Base-by-base conservation (phyloP, 2,329 filamentous ascomycete genomes). In the Chrysoporthe puriensis region DNA sequence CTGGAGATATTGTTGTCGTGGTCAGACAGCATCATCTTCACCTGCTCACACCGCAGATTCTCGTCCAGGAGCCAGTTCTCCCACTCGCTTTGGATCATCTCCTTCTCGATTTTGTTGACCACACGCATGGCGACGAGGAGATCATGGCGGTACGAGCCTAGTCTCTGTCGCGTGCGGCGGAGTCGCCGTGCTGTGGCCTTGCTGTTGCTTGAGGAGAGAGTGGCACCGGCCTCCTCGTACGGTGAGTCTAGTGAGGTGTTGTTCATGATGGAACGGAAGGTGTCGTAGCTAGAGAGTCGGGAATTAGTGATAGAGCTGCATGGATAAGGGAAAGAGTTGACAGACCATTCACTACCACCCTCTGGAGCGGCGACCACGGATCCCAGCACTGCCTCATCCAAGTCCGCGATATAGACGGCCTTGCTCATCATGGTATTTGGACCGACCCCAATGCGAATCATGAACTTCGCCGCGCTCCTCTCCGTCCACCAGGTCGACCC, bases 51-150 rank as follows among this genome's bases (percentile, higher is more conserved):
- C 61, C 92, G 87, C 44, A 84, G 79, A 71, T 89, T 90, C 80
- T 99, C 96, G 72, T 92, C 90, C 3, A 86, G 79, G 42, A 98
- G 85, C 94, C 95, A 99, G 71, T 92, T 92, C 80, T 97, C 94
- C 90, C 94, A 99, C 78, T 97, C 95, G 0, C 91, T 91, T 74
- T 89, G 87, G 64, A 98, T 79, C 77, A 97, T 90, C 77, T 97
- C 94, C 68, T 87, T 86, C 82, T 98, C 96, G 40, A 98, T 89
- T 67, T 86, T 90, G 79, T 98, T 97, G 69, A 98, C 90, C 2
- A 97, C 88, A 4, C 94, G 89, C 82, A 98, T 89, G 5, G 94
- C 94, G 5, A 99, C 94, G 2, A 98, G 81, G 26, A 99, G 83
- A 75, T 98, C 94, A 44, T 99, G 93, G 2, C 96, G 86, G 77